phyloP scores from a whole-genome alignment of 768 basidiomycete genomes.

The Kondoa malvinella region DNA sequence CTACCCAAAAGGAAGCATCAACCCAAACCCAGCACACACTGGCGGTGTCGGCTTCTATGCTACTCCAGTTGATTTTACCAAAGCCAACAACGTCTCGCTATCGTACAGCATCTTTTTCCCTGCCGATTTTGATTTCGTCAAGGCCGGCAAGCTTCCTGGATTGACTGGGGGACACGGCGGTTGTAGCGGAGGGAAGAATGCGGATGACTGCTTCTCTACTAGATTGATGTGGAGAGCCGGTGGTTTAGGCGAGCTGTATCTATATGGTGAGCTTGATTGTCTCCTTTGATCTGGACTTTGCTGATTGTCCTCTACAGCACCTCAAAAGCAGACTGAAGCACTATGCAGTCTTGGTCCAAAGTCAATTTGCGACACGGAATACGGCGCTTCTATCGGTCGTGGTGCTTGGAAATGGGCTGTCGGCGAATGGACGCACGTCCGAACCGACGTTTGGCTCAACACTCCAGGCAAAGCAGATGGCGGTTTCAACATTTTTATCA shows the following conservation, averaged over 20 bases:
- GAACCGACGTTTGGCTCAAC: conserved; percentile 57
- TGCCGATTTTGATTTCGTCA: conserved; percentile 25
- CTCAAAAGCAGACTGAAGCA: conserved; percentile 20
- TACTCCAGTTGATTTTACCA: conserved; percentile 13
- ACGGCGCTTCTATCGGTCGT: conserved; percentile 43
- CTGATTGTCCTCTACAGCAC: not conserved
- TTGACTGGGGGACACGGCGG: conserved; percentile 24
- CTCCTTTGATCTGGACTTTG: not conserved
- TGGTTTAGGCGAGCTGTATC: conserved; percentile 28
- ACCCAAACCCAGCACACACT: conserved; percentile 14
- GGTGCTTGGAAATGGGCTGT: conserved; percentile 49
- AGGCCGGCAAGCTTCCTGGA: conserved; percentile 28
- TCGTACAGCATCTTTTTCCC: conserved; percentile 27
- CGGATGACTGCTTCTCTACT: conserved; percentile 26
- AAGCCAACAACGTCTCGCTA: conserved; percentile 26
- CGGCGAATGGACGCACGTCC: conserved; percentile 52
- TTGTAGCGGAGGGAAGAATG: conserved; percentile 24
- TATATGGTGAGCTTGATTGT: conserved; percentile 23
- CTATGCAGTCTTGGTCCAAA: conserved; percentile 21
- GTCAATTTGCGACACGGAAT: conserved; percentile 24
- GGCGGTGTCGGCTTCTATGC: conserved; percentile 27
- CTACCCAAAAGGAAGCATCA: conserved; percentile 21
- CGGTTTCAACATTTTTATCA: conserved; percentile 23
- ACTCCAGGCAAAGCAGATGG: conserved; percentile 53
- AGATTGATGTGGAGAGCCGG: conserved; percentile 25